A percentile compares a stretch with the other conserved stretches of the same genome.
Conservation (phyloP, 805 yeast genomes). For the Wickerhamiella australiensis region DNA sequence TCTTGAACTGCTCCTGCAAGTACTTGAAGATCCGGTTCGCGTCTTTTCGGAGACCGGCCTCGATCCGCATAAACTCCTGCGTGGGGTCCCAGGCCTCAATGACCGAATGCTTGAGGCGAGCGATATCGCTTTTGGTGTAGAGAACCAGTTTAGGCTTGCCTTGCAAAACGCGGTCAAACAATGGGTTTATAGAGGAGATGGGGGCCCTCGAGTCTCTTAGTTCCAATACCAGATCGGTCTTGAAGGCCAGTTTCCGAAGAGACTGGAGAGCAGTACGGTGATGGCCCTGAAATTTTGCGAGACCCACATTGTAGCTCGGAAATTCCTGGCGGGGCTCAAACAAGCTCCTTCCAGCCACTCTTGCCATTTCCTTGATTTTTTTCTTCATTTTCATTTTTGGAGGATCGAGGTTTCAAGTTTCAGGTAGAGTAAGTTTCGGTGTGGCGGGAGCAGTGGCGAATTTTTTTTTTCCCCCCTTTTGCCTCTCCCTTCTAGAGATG, state of each 20-base stretch:
- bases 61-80: constrained; percentile 42
- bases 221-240: constrained; percentile 70
- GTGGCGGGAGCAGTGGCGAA: no score
- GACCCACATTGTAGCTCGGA: constrained; percentile 56
- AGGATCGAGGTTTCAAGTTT: no score
- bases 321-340: constrained; percentile 63
- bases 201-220: constrained; percentile 88
- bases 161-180: constrained; percentile 56
- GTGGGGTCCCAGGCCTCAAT: constrained; percentile 41
- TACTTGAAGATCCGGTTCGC: constrained; percentile 39
- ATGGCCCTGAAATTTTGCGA: constrained; percentile 83
- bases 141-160: constrained; percentile 47
- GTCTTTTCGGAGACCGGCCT: constrained; percentile 42
- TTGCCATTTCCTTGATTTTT: not conserved
- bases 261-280: constrained; percentile 65
- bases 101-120: constrained; percentile 33
- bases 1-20: constrained; percentile 34
- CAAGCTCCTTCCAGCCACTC: not conserved
- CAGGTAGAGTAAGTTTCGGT: no score
- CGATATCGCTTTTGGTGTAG: constrained; percentile 65
- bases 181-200: constrained; percentile 61
- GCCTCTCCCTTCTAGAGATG: no score
- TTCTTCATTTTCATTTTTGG: not conserved
- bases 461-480: not conserved
- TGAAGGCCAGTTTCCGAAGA: constrained; percentile 60